These are phyloP conservation scores for Coix lacrymajobi DNA, from an alignment of 176 grass and related monocot species.

Conservation along the genomic window DNA sequence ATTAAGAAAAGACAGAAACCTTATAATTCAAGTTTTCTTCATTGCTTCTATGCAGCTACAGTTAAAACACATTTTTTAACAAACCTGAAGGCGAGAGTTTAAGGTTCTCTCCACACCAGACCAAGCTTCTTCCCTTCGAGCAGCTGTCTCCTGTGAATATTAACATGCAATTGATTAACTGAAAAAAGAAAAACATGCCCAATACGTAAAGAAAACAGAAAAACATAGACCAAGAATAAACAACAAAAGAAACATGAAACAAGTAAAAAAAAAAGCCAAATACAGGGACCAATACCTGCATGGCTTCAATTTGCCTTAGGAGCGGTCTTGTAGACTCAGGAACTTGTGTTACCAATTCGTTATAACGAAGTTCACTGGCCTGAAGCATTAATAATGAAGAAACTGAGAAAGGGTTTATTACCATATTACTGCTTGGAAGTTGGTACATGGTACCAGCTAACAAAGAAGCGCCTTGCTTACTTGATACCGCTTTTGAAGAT, in stretches of 20 bases:
- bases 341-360: conserved; percentile 97
- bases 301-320: conserved; percentile 97
- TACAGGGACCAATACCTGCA: conserved; percentile 67
- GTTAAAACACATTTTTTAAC: conserved; percentile 13
- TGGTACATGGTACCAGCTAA: conserved; percentile 21
- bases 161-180: conserved; percentile 19
- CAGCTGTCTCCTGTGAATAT: conserved; percentile 75
- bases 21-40: conserved; percentile 11
- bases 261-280: conserved; percentile 9
- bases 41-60: background rate
- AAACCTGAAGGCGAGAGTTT: conserved; percentile 93
- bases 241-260: conserved; percentile 3
- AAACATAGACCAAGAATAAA: background rate
- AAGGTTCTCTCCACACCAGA: conserved; percentile 86
- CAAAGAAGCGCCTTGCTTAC: conserved; percentile 37
- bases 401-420: background rate
- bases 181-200: background rate
- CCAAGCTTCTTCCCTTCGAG: conserved; percentile 93
- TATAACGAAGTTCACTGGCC: conserved; percentile 95
- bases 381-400: conserved; percentile 35
- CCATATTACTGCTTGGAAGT: conserved; percentile 16
- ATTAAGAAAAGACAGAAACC: background rate
- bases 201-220: conserved; percentile 1
- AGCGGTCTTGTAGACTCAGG: conserved; percentile 96
- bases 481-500: conserved; percentile 97